Percentiles rank a stretch among this genome's conserved stretches.
Conservation (phyloP, 768 basidiomycete genomes). For the Kwoniella europaea region DNA sequence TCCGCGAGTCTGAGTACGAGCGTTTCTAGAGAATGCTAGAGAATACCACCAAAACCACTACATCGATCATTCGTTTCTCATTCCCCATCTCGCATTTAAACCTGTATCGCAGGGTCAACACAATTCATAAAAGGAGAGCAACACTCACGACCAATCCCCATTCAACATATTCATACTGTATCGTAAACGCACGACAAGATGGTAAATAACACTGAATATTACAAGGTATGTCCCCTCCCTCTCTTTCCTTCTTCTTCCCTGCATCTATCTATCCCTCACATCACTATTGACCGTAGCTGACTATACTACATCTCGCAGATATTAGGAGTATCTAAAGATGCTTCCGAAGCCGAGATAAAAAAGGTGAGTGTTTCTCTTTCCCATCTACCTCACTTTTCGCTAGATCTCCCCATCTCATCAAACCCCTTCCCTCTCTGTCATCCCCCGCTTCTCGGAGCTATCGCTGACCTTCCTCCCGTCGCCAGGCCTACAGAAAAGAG, state of each 20-base stretch:
- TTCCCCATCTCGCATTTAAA: background rate
- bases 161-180: background rate
- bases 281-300: conserved; percentile 2
- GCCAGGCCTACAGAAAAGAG: conserved; percentile 64
- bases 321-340: conserved; percentile 74
- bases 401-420: background rate
- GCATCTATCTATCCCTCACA: background rate
- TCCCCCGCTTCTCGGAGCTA: background rate
- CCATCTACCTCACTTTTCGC: background rate
- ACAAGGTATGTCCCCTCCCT: conserved; percentile 61
- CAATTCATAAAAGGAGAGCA: background rate
- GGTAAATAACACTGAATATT: conserved; percentile 72
- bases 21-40: conserved; percentile 5
- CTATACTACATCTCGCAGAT: conserved; percentile 44
- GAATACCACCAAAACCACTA: background rate
- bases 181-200: conserved; percentile 19
- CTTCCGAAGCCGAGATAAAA: conserved; percentile 81
- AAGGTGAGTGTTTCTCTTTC: conserved; percentile 61
- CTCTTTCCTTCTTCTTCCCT: background rate
- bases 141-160: background rate
- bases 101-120: background rate
- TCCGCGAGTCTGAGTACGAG: background rate
- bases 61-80: background rate
- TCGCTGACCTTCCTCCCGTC: background rate
- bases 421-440: background rate